Percentiles rank a stretch among this genome's conserved stretches.
phyloP scores from a whole-genome alignment of 2,329 filamentous ascomycete genomes.

The Cladosporium phlei region DNA sequence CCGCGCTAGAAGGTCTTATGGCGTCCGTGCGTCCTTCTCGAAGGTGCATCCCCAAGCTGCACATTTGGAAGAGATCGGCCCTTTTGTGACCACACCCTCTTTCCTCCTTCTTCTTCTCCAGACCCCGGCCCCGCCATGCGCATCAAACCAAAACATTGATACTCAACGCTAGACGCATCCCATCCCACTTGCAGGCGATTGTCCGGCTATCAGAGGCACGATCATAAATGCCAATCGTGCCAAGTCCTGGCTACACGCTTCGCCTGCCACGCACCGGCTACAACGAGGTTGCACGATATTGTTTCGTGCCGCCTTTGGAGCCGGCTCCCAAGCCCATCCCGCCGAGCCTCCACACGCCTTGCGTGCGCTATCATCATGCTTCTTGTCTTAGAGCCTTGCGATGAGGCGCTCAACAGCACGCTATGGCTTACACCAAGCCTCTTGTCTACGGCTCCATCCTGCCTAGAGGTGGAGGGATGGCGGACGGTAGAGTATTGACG shows the following conservation, averaged over 20 bases:
- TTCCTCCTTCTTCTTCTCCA: conserved; percentile 1
- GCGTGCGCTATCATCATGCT: conserved; percentile 1
- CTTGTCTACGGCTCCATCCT: neutral
- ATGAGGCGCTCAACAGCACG: neutral
- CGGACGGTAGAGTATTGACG: neutral
- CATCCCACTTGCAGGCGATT: too few species aligned
- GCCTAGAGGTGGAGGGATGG: conserved; percentile 2
- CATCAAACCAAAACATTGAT: neutral
- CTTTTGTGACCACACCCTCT: conserved; percentile 6
- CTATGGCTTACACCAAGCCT: neutral
- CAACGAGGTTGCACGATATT: conserved; percentile 4
- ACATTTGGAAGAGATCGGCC: conserved; percentile 6
- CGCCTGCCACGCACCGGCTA: too few species aligned
- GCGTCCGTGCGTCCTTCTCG: conserved; percentile 10
- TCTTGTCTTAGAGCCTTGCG: neutral
- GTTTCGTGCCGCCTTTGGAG: neutral
- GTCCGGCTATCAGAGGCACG: too few species aligned
- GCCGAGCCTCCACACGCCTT: conserved; percentile 12
- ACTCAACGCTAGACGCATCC: neutral
- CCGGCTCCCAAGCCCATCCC: conserved; percentile 9
- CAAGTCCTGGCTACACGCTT: neutral
- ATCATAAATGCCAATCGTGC: neutral
- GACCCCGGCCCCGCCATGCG: conserved; percentile 5
- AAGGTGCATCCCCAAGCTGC: conserved; percentile 2
- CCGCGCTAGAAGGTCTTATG: too few species aligned